Evolutionary conservation across 495 filamentous ascomycete genomes (phyloP).

Genomic region (Tirmania nivea): DNA sequence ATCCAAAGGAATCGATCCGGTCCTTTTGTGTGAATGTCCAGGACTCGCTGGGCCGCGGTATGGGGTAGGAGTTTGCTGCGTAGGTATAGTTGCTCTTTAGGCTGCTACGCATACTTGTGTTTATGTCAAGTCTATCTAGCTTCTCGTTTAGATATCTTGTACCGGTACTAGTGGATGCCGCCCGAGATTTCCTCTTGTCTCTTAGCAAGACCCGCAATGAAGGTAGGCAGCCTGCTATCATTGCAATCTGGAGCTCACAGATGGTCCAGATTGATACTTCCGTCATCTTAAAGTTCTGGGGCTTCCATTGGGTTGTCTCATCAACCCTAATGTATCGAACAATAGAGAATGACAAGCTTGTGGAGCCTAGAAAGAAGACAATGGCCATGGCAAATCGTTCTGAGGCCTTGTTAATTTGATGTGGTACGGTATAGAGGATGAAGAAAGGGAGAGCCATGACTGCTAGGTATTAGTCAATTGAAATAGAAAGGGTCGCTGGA

Average conservation of each 20-base stretch:
- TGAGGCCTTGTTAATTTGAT: not conserved
- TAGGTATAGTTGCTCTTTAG: not conserved
- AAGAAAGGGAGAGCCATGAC: not conserved
- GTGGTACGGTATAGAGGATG: not conserved
- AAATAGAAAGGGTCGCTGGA: not conserved
- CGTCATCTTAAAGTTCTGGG: not conserved
- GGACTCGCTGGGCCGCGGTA: too few species aligned
- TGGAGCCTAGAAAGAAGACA: not conserved
- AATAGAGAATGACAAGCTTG: not conserved
- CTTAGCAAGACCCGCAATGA: not conserved
- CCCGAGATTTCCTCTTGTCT: not conserved
- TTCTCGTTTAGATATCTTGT: too few species aligned
- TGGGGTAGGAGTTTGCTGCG: too few species aligned
- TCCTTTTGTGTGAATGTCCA: too few species aligned
- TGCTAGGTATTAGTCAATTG: not conserved
- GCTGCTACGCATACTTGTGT: not conserved
- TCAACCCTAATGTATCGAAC: not conserved
- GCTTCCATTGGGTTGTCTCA: not conserved
- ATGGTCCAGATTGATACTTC: not conserved
- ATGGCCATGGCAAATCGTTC: not conserved
- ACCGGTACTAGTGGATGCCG: too few species aligned
- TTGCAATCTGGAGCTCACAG: not conserved
- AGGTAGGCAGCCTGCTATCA: not conserved
- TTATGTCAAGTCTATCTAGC: not conserved
- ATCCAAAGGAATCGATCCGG: too few species aligned